Base-by-base conservation (phyloP, 768 basidiomycete species). In the Pulveroboletus ravenelii region DNA sequence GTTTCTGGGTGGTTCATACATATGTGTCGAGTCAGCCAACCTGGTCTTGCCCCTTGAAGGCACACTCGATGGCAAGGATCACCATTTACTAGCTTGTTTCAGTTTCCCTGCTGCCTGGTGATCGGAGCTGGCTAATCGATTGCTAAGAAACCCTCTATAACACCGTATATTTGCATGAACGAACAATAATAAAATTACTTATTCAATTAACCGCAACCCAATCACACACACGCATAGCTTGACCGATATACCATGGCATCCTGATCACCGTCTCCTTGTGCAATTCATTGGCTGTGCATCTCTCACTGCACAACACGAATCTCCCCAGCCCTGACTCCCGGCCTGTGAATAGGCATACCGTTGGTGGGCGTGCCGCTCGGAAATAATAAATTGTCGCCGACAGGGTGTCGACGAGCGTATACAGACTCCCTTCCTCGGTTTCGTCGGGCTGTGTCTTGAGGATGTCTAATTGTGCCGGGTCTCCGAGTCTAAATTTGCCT, bases 361-460 rank as follows among this genome's bases (percentile, higher is more conserved):
- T 63, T n/a, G 64, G 62, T 0, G 62, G 58, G 25, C 38, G 50
- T 1, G 38, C 41, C 6, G 62, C 59, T 6, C 49, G 51, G 56
- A 67, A 64, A 43, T 59, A 64, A 34, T 63, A 66, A 8, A 63
- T 15, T 4, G 53, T 61, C 5, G 52, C 45, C 2, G 62, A 66
- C 1, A 48, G 0, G 0, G 62, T 67, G 42, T 64, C 62, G 6
- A 62, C 3, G 41, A 67, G 60, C 2, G 65, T 53, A 18, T 64
- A 63, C 25, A 63, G 20, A n/a, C 59, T 8, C 23, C 46, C 43
- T n/a, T 45, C 48, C 13, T 42, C 48, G 2, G 8, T 5, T 8
- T 1, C n/a, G 10, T 13, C 14, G 3, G 6, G 1, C 10, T 3
- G 43, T 10, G 41, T 6, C 8, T 5, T 41, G n/a, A 57, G 53